phyloP scores from a whole-genome alignment of 169 alveolate genomes.

The Ichthyophthirius multifiliis region DNA sequence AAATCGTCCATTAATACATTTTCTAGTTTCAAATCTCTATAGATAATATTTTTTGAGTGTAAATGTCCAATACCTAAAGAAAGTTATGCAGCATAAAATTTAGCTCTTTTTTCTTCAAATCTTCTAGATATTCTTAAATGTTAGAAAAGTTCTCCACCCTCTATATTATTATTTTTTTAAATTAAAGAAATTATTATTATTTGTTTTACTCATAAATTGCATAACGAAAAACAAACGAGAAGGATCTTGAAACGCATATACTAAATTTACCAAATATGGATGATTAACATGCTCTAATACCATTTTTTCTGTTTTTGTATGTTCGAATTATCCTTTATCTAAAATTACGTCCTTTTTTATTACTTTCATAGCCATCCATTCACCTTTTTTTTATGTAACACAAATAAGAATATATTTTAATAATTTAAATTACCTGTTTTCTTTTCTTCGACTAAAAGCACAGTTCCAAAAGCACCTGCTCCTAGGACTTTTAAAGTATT shows the following conservation, averaged over 20 bases:
- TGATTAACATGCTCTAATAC: conserved; percentile 60
- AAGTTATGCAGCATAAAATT: conserved; percentile 73
- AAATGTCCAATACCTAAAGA: conserved; percentile 63
- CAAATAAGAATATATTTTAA: no score
- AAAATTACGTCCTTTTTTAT: conserved; percentile 67
- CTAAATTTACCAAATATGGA: conserved; percentile 68
- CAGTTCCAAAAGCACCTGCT: conserved; percentile 83
- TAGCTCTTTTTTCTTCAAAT: conserved; percentile 67
- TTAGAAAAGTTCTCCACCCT: conserved; percentile 79
- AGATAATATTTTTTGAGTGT: conserved; percentile 65
- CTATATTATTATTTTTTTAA: no score
- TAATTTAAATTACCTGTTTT: neutral
- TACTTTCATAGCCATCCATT: conserved; percentile 72
- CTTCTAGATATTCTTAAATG: conserved; percentile 51
- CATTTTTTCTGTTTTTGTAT: conserved; percentile 68
- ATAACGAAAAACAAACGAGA: conserved; percentile 64
- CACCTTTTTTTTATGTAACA: no score
- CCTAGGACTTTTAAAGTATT: conserved; percentile 69
- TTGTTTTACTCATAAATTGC: conserved; percentile 68
- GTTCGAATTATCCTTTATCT: conserved; percentile 61
- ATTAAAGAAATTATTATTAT: no score
- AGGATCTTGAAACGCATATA: conserved; percentile 66
- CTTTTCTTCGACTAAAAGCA: conserved; percentile 64
- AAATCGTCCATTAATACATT: conserved; percentile 60
- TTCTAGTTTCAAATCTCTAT: conserved; percentile 82